Percentiles rank a stretch among this genome's conserved stretches.
Evolutionary conservation across 306 rosid species (phyloP).

Genomic region (Quercus dentata): DNA sequence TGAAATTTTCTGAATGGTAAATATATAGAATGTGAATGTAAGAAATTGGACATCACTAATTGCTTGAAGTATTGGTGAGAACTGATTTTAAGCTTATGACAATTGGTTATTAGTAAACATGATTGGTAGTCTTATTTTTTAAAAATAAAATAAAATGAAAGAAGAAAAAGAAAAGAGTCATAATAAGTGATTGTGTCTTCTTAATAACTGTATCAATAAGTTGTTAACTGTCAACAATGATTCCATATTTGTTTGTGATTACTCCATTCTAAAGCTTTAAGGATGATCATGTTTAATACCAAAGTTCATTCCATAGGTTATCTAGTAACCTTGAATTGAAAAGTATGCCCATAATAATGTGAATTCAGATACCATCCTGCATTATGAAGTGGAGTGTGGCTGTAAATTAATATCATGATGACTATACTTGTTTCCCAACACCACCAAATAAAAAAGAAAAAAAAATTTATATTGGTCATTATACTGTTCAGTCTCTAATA

Average conservation of each 20-base stretch:
- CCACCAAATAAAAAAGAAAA: not conserved
- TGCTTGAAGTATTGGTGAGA: not conserved
- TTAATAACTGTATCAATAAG: not conserved
- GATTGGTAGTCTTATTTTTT: not conserved
- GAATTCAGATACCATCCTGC: not conserved
- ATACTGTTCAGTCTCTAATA: not conserved
- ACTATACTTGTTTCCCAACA: not conserved
- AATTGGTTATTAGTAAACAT: not conserved
- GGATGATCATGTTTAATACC: not conserved
- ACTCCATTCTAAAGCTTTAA: not conserved
- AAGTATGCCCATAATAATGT: not conserved
- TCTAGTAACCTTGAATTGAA: not conserved
- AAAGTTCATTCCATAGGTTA: not conserved
- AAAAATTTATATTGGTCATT: not conserved
- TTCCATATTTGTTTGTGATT: not conserved
- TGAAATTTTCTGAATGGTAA: not conserved
- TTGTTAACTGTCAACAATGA: not conserved
- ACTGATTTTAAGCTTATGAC: not conserved
- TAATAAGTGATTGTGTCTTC: not conserved
- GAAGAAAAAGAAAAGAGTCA: not conserved
- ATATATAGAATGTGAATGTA: not conserved
- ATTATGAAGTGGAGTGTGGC: not conserved
- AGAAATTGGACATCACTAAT: not conserved
- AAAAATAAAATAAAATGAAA: not conserved
- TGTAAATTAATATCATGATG: not conserved